Percentiles rank a stretch among this genome's conserved stretches.
phyloP scores from a whole-genome alignment of 352 stramenopile genomes.

The Phytophthora ramorum region DNA sequence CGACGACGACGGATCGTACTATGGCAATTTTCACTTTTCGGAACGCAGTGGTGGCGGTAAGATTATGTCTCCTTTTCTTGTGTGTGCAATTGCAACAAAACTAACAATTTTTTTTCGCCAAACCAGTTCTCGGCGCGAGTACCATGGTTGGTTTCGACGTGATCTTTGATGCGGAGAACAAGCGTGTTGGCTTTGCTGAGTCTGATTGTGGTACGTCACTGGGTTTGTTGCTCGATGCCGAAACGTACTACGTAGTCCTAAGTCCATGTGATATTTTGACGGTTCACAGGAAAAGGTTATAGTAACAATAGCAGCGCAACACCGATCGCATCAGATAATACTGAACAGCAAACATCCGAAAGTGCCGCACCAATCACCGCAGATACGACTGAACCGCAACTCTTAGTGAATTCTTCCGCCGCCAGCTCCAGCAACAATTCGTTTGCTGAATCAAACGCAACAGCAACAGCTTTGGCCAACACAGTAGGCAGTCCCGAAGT shows the following conservation, averaged over 20 bases:
- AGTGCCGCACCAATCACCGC: conserved; percentile 7
- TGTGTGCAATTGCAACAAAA: conserved; percentile 2
- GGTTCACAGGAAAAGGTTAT: conserved; percentile 26
- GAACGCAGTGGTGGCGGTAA: conserved; percentile 80
- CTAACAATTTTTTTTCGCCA: conserved; percentile 9
- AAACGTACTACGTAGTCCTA: neutral
- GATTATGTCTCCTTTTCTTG: conserved; percentile 10
- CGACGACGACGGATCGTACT: conserved; percentile 58
- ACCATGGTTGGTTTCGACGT: conserved; percentile 85
- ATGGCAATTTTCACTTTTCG: conserved; percentile 85
- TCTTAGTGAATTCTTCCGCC: conserved; percentile 7
- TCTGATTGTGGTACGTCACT: conserved; percentile 63
- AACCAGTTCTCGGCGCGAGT: conserved; percentile 76
- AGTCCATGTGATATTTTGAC: conserved; percentile 3
- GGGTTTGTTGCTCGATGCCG: neutral
- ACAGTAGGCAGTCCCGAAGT: conserved; percentile 1
- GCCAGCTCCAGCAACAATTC: conserved; percentile 20
- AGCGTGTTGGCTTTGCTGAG: conserved; percentile 82
- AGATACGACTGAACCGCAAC: conserved; percentile 5
- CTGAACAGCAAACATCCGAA: neutral
- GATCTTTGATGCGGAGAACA: conserved; percentile 84
- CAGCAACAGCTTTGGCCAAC: conserved; percentile 14
- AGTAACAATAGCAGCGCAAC: conserved; percentile 13
- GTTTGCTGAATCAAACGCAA: conserved; percentile 18
- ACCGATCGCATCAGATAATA: conserved; percentile 11